Evolutionary conservation across 2,329 filamentous ascomycete species (phyloP).

Genomic region (Pseudogymnoascus sp.): DNA sequence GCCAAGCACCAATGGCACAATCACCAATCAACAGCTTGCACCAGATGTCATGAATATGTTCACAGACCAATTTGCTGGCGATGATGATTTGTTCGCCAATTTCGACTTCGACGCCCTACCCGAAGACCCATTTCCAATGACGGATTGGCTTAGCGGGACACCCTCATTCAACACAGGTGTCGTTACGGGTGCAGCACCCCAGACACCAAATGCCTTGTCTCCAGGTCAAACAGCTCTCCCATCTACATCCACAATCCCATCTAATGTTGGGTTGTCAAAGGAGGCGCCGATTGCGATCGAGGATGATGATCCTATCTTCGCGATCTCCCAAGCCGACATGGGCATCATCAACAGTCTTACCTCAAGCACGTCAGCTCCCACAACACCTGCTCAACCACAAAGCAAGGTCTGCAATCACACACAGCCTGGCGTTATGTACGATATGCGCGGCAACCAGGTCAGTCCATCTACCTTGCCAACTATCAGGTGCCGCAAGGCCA

Average conservation of each 20-base stretch:
- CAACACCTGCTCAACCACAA: background rate
- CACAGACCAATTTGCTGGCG: background rate
- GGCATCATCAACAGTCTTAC: background rate
- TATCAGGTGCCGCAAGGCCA: background rate
- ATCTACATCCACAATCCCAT: background rate
- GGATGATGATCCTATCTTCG: background rate
- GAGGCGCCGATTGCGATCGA: background rate
- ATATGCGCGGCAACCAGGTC: background rate
- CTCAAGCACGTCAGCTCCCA: background rate
- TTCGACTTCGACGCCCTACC: background rate
- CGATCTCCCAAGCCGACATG: background rate
- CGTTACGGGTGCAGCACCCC: background rate
- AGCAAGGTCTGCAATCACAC: background rate
- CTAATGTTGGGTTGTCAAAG: background rate
- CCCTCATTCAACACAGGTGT: background rate
- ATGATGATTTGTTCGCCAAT: background rate
- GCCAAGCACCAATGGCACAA: background rate
- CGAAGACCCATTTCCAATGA: background rate
- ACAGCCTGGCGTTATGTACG: background rate
- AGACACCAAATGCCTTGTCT: background rate
- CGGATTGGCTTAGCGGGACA: background rate
- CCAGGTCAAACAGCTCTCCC: background rate
- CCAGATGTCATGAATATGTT: background rate
- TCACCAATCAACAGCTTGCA: background rate
- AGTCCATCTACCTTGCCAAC: background rate